phyloP scores from a whole-genome alignment of 2,329 filamentous ascomycete genomes.

The Venturia aucupariae region DNA sequence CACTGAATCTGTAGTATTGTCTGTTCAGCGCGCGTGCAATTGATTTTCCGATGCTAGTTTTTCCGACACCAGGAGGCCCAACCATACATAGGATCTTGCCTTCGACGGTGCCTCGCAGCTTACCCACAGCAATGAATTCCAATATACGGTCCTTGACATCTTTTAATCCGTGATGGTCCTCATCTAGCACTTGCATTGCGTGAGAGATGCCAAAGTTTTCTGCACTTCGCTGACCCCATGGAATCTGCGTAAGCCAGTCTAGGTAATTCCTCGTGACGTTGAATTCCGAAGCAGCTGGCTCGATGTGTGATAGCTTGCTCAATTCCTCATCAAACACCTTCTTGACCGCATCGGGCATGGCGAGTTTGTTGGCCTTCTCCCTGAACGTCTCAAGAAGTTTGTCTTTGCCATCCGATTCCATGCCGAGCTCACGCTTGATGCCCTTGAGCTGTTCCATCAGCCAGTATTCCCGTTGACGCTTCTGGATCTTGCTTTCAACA shows the following conservation, averaged over 20 bases:
- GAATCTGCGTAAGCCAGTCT: slow-evolving; percentile 97
- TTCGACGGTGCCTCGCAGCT: slow-evolving; percentile 91
- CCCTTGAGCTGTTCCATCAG: slow-evolving; percentile 99
- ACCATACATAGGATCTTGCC: slow-evolving; percentile 98
- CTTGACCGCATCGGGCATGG: slow-evolving; percentile 93
- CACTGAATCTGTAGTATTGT: slow-evolving; percentile 97
- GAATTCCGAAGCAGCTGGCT: slow-evolving; percentile 93
- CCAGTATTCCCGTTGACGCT: slow-evolving; percentile 96
- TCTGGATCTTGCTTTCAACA: slow-evolving; percentile 94
- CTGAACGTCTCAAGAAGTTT: slow-evolving; percentile 97
- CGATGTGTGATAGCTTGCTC: slow-evolving; percentile 91
- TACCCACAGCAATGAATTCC: slow-evolving; percentile 96
- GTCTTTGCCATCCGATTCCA: slow-evolving; percentile 96
- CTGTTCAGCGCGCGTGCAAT: slow-evolving; percentile 90
- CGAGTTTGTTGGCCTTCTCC: slow-evolving; percentile 84
- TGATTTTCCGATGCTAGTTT: slow-evolving; percentile 97
- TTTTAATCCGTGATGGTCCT: slow-evolving; percentile 93
- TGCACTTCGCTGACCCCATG: slow-evolving; percentile 88
- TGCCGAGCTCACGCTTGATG: slow-evolving; percentile 86
- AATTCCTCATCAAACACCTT: slow-evolving; percentile 98
- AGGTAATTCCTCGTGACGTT: slow-evolving; percentile 98
- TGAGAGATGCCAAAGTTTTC: slow-evolving; percentile 96
- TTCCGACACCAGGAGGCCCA: slow-evolving; percentile 92
- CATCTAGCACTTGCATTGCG: slow-evolving; percentile 80
- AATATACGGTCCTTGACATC: slow-evolving; percentile 98